Evolutionary conservation across 2,329 filamentous ascomycete species (phyloP), one percentile per base, ranked within the genome.

Genomic region (Spiromastix sp.): DNA sequence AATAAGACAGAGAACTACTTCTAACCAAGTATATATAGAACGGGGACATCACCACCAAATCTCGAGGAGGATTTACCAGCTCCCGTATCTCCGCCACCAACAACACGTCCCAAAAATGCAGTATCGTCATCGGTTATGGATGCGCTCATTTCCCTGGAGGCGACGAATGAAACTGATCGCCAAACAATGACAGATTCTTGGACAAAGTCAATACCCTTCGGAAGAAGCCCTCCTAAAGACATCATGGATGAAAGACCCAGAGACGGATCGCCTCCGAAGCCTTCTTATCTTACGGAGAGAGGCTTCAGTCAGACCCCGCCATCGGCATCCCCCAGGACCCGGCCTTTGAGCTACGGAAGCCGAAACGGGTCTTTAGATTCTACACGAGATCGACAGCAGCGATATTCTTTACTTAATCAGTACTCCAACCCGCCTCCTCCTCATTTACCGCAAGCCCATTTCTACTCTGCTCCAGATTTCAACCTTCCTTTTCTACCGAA

Each of bases 371-470:
- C 55, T 36, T 42, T 54, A 25, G 57, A 49, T 40, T 56, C 55
- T 36, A 51, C 54, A 27, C 41, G 55, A 4, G 60, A 63, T 34
- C 49, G 55, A 36, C 50, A 58, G 11, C 58, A 61, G 39, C 59
- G 59, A 20, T 48, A 58, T 35, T 61, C 59, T 15, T 48, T 57
- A 29, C 57, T 51, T 16, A 54, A 49, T 36, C 54, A 58, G 6
- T 53, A 55, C 43, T 49, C 51, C 38, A 52, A 53, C 16, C 52
- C 54, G 17, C 79, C 81, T 3, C 70, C 80, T 7, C 81, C 83
- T 3, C 82, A 87, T 52, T 74, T 85, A 40, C 71, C 78, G 1
- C 83, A 87, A 55, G 60, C 81, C 12, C 82, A 87, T 59, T 89
- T 83, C 56, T 86, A 85, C 53, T 72, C 78, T 29, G 70, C 77